Conservation (phyloP, 495 filamentous ascomycete genomes). For the Recurvomyces mirabilis region DNA sequence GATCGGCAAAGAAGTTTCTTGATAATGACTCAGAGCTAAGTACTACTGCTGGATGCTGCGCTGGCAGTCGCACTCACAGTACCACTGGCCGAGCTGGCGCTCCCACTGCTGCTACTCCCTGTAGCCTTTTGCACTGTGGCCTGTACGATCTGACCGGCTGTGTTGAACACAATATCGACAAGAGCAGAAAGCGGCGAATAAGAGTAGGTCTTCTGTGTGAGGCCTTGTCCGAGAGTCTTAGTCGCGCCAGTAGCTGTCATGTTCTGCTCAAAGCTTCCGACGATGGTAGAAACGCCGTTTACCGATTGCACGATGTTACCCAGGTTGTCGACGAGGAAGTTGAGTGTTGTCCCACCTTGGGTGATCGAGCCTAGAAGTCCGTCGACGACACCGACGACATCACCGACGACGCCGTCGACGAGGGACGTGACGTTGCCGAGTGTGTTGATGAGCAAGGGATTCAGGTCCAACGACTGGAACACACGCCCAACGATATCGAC, state of each 20-base stretch:
- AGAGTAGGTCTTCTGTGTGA: conserved; percentile 42
- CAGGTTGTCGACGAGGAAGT: conserved; percentile 47
- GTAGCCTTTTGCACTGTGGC: conserved; percentile 35
- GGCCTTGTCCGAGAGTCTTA: conserved; percentile 36
- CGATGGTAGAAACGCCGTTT: conserved; percentile 37
- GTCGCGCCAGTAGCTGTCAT: conserved; percentile 44
- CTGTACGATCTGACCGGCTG: conserved; percentile 44
- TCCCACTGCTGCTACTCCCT: conserved; percentile 6
- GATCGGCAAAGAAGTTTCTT: too few relatives aligned
- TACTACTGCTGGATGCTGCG: background rate
- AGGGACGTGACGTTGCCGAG: conserved; percentile 41
- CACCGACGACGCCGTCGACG: conserved; percentile 35
- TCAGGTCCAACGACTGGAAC: conserved; percentile 43
- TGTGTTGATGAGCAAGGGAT: conserved; percentile 44
- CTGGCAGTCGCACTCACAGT: background rate
- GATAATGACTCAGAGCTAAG: too few relatives aligned
- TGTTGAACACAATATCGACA: conserved; percentile 47
- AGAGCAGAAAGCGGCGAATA: conserved; percentile 43
- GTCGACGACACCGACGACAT: conserved; percentile 43
- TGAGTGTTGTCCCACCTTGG: conserved; percentile 39
- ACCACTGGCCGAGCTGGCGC: background rate
- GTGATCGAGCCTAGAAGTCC: conserved; percentile 43
- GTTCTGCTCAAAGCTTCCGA: conserved; percentile 42
- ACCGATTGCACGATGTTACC: conserved; percentile 49
- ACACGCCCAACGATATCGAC: conserved; percentile 50